Base-by-base conservation (phyloP, 805 yeast genomes). In the Lipomyces spencermartinsiae region DNA sequence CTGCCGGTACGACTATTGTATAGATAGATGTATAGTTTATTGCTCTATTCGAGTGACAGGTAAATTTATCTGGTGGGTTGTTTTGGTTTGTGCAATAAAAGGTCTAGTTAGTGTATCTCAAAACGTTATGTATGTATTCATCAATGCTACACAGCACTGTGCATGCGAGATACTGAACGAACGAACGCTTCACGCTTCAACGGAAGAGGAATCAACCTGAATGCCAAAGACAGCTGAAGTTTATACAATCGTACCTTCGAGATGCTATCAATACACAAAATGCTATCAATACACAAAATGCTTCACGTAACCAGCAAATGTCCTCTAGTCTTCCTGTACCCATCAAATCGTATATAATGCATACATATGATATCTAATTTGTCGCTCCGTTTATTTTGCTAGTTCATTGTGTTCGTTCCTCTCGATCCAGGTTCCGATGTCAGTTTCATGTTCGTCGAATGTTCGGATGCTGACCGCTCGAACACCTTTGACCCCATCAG, bases 401-500 rank as follows among this genome's bases (percentile, higher is more conserved):
- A 9, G 49, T 16, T 55, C 22, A 33, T 35, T 22, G 31, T 35
- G 53, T 10, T 39, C 35, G 34, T 56, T 39, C 31, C 22, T 43
- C 8, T 66, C 67, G 14, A 68, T 63, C 71, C 71, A 68, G 16
- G 22, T 16, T 22, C 58, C 55, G 4, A 51, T 33, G 43, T 68
- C 65, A 12, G 43, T 22, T 22, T 61, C 60, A 35, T 60, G 53
- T 14, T 68, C 62, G 55, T 68, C 71, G 33, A 66, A 66, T 5
- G 69, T 63, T 6, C 67, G 66, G 2, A 68, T 65, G 49, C 37
- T 34, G 31, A 68, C 63, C 1, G 65, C 31, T 37, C 64, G 46
- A n/a, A 58, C 61, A 12, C 70, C 67, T n/a, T 10, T 31, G 8
- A 68, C 67, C 9, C 66, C 61, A 12, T 37, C 4, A 14, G 67